Evolutionary conservation across 2,329 filamentous ascomycete species (phyloP).

Genomic region (Drechslerella stenobrocha): DNA sequence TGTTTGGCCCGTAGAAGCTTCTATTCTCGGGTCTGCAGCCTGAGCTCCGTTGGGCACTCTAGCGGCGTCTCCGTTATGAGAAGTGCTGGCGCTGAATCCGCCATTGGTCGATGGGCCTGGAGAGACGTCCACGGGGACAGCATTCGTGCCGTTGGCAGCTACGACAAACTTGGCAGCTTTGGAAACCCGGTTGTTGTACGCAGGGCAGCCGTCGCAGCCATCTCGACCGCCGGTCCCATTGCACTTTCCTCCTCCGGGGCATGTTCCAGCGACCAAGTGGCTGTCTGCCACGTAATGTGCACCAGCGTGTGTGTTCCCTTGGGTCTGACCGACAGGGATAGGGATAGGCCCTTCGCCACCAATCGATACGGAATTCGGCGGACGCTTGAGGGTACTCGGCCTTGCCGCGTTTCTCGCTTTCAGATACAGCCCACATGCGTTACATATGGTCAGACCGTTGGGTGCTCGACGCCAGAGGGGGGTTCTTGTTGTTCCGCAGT

Average conservation of each 20-base stretch:
- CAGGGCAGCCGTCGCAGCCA: conserved; percentile 92
- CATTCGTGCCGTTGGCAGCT: conserved; percentile 53
- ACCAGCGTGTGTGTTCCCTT: conserved; percentile 55
- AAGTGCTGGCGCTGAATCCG: conserved; percentile 51
- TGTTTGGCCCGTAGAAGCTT: conserved; percentile 55
- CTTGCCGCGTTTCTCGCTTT: conserved; percentile 91
- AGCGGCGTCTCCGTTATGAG: conserved; percentile 55
- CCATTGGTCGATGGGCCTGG: conserved; percentile 57
- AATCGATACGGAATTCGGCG: conserved; percentile 57
- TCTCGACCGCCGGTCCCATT: conserved; percentile 95
- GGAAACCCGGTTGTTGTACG: conserved; percentile 93
- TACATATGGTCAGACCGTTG: conserved; percentile 92
- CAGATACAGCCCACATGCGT: conserved; percentile 91
- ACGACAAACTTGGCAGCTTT: conserved; percentile 76
- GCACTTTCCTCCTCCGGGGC: conserved; percentile 89
- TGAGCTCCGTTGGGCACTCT: conserved; percentile 48
- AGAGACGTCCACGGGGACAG: conserved; percentile 37
- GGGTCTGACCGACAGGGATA: conserved; percentile 54
- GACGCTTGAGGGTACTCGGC: conserved; percentile 85
- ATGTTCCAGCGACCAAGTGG: conserved; percentile 77
- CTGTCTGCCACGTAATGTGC: conserved; percentile 78
- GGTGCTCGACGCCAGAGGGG: conserved; percentile 93
- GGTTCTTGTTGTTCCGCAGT: conserved; percentile 90
- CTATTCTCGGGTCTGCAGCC: conserved; percentile 25
- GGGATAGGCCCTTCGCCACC: conserved; percentile 51